Evolutionary conservation across 2,329 filamentous ascomycete species (phyloP), one percentile per base, ranked within the genome.

Genomic region (Alternaria gansuensis): DNA sequence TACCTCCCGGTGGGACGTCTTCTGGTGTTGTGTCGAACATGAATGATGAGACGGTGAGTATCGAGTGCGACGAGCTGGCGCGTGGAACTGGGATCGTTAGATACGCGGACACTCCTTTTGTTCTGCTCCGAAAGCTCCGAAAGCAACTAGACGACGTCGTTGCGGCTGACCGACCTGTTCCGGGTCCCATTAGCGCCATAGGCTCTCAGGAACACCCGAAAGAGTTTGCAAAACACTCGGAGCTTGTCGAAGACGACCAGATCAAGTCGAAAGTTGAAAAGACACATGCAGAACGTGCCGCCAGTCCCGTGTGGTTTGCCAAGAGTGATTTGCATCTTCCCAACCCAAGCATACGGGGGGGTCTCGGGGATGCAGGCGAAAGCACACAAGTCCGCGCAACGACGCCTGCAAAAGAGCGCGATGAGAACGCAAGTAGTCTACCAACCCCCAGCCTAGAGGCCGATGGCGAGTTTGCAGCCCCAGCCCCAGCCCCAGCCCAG

Each of bases 1-100:
- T 70, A 26, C 43, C 57, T 17, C 63, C 70, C 33, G 54, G 61
- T 4, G 57, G 53, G 14, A 55, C 59, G 10, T 58, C 63, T 14
- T 52, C 49, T 9, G 59, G 59, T 41, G 14, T 51, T 10, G 34
- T 53, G 31, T 57, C 17, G 10, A 28, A 59, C 23, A 50, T 59
- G 21, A 52, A 60, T 17, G 28, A 21, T 14, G 13, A n/a, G 9
- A 31, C 33, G 21, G 13, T 23, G 31, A 23, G 21, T 29, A 10
- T 23, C 10, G 40, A 24, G 31, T 13, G 13, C 17, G 41, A 43
- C 10, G 60, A 63, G 10, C 26, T 49, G 28, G 1, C 17, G 26
- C 26, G 21, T n/a, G n/a, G 23, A 34, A 24, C 31, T 21, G n/a
- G 34, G 23, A 21, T 45, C 41, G 13, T 39, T n/a, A 54, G 31